A percentile compares a stretch with the other conserved stretches of the same genome.
These are phyloP conservation scores for Fusarium heterosporum DNA, from an alignment of 2,329 filamentous ascomycete genomes.

Conservation along the genomic window DNA sequence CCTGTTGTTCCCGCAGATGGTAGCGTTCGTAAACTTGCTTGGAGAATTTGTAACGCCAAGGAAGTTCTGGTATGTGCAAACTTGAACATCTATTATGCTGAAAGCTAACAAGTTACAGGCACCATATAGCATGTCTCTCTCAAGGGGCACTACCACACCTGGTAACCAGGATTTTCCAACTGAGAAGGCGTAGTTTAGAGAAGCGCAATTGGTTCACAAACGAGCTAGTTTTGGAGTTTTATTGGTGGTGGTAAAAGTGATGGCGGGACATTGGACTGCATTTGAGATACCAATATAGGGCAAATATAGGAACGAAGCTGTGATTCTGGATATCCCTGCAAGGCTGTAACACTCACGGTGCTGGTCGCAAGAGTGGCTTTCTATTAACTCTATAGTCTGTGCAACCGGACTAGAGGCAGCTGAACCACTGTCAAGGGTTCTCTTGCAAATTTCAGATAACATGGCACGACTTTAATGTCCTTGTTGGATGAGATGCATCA, in stretches of 20 bases:
- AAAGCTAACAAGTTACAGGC: slow-evolving; percentile 60
- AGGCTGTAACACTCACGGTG: background rate
- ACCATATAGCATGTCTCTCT: slow-evolving; percentile 77
- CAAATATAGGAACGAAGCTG: background rate
- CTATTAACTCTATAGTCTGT: background rate
- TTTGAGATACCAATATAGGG: slow-evolving; percentile 33
- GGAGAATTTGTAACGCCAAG: slow-evolving; percentile 96
- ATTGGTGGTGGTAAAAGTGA: background rate
- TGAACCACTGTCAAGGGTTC: background rate
- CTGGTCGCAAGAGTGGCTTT: background rate
- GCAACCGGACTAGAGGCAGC: background rate
- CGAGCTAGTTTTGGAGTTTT: background rate
- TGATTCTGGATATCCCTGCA: background rate
- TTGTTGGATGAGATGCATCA: background rate
- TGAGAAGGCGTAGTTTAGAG: slow-evolving; percentile 36
- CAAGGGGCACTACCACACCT: slow-evolving; percentile 72
- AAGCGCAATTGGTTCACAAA: background rate
- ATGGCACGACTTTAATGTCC: background rate
- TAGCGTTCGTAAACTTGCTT: slow-evolving; percentile 88
- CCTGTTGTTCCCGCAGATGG: slow-evolving; percentile 94
- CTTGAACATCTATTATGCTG: background rate
- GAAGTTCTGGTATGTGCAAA: slow-evolving; percentile 81
- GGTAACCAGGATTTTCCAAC: slow-evolving; percentile 56
- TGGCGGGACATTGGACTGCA: slow-evolving; percentile 3
- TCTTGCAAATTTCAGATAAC: background rate